Percentiles rank a stretch among this genome's conserved stretches.
Conservation (phyloP, 768 basidiomycete species). For the Clitopilus passeckerianus region DNA sequence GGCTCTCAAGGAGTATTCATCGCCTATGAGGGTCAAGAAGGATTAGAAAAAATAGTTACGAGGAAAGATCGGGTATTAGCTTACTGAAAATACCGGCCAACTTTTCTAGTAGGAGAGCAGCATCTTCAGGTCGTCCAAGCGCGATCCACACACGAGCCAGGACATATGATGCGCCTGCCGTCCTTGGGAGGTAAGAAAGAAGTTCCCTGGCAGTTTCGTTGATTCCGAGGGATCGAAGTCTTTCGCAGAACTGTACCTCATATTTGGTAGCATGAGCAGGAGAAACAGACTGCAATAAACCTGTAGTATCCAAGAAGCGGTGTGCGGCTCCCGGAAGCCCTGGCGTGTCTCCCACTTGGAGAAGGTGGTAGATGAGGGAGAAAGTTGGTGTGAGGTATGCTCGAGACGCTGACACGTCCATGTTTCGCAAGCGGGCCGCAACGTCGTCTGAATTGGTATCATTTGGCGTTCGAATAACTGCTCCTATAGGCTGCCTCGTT, state of each 20-base stretch:
- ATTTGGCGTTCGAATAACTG: conserved; percentile 11
- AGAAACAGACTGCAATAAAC: conserved; percentile 62
- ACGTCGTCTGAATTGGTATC: conserved; percentile 49
- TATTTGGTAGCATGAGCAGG: conserved; percentile 61
- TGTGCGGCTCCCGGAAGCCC: conserved; percentile 60
- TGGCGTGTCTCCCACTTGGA: conserved; percentile 44
- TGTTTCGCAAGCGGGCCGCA: conserved; percentile 60
- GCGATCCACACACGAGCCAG: conserved; percentile 62
- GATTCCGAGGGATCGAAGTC: conserved; percentile 60
- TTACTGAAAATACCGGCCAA: conserved; percentile 73
- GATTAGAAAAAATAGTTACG: conserved; percentile 1
- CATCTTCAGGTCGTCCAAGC: conserved; percentile 67
- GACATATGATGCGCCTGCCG: conserved; percentile 73
- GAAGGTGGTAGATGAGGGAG: conserved; percentile 60
- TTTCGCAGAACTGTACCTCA: conserved; percentile 73
- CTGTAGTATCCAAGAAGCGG: conserved; percentile 62
- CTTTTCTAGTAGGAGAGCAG: conserved; percentile 66
- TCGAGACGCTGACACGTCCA: conserved; percentile 60
- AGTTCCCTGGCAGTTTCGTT: conserved; percentile 56
- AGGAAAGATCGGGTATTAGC: conserved; percentile 18
- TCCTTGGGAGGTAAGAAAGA: conserved; percentile 73
- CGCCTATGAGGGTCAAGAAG: conserved; percentile 25
- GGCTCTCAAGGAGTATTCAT: conserved; percentile 42
- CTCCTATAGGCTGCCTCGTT: conserved; percentile 50
- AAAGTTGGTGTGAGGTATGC: conserved; percentile 44